Percentiles rank a stretch among this genome's conserved stretches.
These are phyloP conservation scores for Pleurotus eryngii DNA, from an alignment of 768 basidiomycete species.

Conservation along the genomic window DNA sequence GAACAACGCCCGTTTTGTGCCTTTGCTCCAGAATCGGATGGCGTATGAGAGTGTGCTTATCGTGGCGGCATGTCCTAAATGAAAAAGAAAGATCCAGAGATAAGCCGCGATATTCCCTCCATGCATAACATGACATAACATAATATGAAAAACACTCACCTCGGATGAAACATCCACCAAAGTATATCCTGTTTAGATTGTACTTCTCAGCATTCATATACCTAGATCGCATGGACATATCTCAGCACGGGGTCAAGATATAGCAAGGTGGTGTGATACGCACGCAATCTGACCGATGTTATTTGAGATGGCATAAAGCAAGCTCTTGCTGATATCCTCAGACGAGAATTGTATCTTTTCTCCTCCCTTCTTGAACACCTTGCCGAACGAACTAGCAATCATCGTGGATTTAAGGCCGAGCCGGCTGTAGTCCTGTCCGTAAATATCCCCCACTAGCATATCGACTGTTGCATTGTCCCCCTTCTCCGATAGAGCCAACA, in stretches of 20 bases:
- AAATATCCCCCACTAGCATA: constrained; percentile 99
- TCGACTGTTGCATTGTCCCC: constrained; percentile 94
- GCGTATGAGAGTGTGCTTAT: constrained; percentile 98
- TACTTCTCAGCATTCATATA: constrained; percentile 99
- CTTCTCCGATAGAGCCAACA: constrained; percentile 89
- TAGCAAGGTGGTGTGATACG: constrained; percentile 30
- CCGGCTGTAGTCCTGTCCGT: constrained; percentile 94
- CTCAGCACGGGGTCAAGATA: too few relatives aligned
- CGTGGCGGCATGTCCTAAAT: constrained; percentile 89
- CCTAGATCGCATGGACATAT: constrained; percentile 32
- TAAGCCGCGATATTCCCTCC: constrained; percentile 7
- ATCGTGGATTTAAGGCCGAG: constrained; percentile 96
- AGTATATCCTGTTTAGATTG: constrained; percentile 93
- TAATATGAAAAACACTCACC: constrained; percentile 46
- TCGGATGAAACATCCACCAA: constrained; percentile 98
- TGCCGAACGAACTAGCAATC: constrained; percentile 98
- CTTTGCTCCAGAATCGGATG: constrained; percentile 99
- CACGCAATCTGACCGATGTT: constrained; percentile 99
- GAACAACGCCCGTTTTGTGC: constrained; percentile 94
- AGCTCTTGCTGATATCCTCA: constrained; percentile 91
- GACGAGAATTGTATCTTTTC: constrained; percentile 77
- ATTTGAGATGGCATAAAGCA: constrained; percentile 96
- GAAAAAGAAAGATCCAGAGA: constrained; percentile 6
- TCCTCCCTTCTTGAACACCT: constrained; percentile 90
- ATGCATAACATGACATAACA: neutral